phyloP scores from a whole-genome alignment of 768 basidiomycete species.

The Leucocoprinus sp. region DNA sequence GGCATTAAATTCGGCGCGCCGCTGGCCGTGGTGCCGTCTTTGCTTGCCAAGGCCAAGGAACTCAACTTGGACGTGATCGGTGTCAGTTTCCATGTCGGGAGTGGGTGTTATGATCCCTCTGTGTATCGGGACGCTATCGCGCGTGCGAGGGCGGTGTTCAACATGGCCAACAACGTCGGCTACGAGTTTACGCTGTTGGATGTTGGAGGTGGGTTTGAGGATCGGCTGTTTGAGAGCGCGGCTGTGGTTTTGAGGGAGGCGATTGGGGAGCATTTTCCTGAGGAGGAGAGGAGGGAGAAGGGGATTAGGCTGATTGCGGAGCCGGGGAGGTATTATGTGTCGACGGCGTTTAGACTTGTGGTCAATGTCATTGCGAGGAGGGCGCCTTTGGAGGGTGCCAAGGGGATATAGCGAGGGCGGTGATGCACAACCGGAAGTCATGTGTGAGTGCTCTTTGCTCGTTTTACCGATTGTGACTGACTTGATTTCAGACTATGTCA shows the following conservation, averaged over 20 bases:
- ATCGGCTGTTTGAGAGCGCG: slow-evolving; percentile 73
- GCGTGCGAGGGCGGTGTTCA: slow-evolving; percentile 77
- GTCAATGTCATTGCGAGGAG: slow-evolving; percentile 90
- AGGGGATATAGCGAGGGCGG: slow-evolving; percentile 9
- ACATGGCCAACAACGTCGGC: slow-evolving; percentile 76
- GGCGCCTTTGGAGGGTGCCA: slow-evolving; percentile 31
- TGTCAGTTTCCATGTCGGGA: slow-evolving; percentile 96
- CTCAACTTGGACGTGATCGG: slow-evolving; percentile 83
- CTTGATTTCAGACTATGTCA: slow-evolving; percentile 80
- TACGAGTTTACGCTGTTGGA: slow-evolving; percentile 82
- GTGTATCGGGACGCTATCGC: slow-evolving; percentile 86
- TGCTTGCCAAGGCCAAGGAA: slow-evolving; percentile 73
- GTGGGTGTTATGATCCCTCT: slow-evolving; percentile 88
- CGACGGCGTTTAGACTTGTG: slow-evolving; percentile 86
- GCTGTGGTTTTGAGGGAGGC: slow-evolving; percentile 63
- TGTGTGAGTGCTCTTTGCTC: slow-evolving; percentile 60
- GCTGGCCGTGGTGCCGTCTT: slow-evolving; percentile 65
- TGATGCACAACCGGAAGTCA: slow-evolving; percentile 47
- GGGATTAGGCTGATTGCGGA: slow-evolving; percentile 85
- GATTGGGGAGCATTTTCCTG: slow-evolving; percentile 75
- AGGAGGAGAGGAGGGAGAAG: slow-evolving; percentile 41
- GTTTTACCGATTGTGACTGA: slow-evolving; percentile 4
- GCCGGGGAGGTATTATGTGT: slow-evolving; percentile 92
- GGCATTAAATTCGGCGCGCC: slow-evolving; percentile 97
- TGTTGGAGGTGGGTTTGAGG: slow-evolving; percentile 95